These are phyloP conservation scores for Heterobasidion occidentale DNA, from an alignment of 1,284 basidiomycete species.

Conservation along the genomic window DNA sequence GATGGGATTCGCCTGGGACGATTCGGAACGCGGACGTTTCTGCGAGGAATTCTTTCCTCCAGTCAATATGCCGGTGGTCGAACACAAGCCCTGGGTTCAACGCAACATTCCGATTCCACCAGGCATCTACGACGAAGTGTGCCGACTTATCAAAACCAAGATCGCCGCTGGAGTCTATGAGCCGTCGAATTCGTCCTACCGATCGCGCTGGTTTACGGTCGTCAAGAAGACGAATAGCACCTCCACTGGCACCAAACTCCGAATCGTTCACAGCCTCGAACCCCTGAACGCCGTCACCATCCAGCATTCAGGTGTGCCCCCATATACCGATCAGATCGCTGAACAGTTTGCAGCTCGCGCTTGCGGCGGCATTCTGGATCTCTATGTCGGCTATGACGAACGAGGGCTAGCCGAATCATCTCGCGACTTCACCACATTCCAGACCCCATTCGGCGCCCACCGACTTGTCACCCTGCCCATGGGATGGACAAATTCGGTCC, in stretches of 20 bases:
- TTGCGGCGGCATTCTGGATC: not conserved
- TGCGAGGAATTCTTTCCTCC: not conserved
- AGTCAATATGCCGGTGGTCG: not conserved
- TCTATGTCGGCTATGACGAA: not conserved
- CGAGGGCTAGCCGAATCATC: not conserved
- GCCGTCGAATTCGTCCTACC: not conserved
- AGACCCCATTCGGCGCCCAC: conserved; percentile 8
- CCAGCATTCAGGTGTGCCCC: not conserved
- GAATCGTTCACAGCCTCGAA: not conserved
- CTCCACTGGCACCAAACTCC: not conserved
- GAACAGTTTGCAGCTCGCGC: not conserved
- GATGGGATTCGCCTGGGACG: not conserved
- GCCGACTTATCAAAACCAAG: not conserved
- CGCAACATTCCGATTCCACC: not conserved
- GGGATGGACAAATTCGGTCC: conserved; percentile 30
- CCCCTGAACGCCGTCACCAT: not conserved
- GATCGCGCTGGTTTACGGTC: not conserved
- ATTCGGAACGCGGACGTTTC: not conserved
- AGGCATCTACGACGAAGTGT: not conserved
- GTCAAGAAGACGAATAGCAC: not conserved
- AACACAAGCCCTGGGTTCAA: not conserved
- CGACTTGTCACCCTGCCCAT: conserved; percentile 21
- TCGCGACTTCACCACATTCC: not conserved
- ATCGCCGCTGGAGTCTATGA: not conserved
- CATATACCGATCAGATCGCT: not conserved